Percentiles rank a stretch among this genome's conserved stretches.
These are phyloP conservation scores for Zasmidium cellare DNA, from an alignment of 2,329 filamentous ascomycete genomes.

Conservation along the genomic window DNA sequence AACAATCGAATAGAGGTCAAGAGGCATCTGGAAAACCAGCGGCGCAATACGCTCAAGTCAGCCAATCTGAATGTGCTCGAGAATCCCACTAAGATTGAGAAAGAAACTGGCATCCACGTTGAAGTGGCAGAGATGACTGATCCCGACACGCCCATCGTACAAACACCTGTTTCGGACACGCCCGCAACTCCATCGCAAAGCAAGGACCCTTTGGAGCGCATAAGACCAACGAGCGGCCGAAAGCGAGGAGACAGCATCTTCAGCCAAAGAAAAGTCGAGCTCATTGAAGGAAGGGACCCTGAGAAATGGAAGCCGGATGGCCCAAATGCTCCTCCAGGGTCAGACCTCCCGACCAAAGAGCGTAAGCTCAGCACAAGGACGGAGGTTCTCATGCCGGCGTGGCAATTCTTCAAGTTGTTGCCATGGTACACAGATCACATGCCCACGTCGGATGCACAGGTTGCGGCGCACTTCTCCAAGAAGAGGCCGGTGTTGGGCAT, in stretches of 20 bases:
- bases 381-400: conserved; percentile 91
- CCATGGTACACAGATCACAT: conserved; percentile 81
- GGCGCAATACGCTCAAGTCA: conserved; percentile 59
- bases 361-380: conserved; percentile 52
- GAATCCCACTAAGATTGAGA: conserved; percentile 26
- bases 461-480: conserved; percentile 83
- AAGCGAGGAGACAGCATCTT: conserved; percentile 53
- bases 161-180: conserved; percentile 21
- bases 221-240: conserved; percentile 38
- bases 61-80: conserved; percentile 29
- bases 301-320: conserved; percentile 44
- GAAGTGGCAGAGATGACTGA: conserved; percentile 44
- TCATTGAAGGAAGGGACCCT: conserved; percentile 32
- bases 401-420: conserved; percentile 94
- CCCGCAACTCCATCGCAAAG: conserved; percentile 23
- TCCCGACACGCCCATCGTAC: conserved; percentile 33
- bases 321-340: conserved; percentile 37
- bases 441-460: conserved; percentile 69
- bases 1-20: conserved; percentile 90
- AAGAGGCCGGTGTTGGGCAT: conserved; percentile 85
- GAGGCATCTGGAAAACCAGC: conserved; percentile 63
- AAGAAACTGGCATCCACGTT: conserved; percentile 41
- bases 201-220: conserved; percentile 32
- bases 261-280: conserved; percentile 42
- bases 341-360: conserved; percentile 18